These are phyloP conservation scores for Lolium rigidum DNA, from an alignment of 176 grass and related monocot species.

Conservation along the genomic window DNA sequence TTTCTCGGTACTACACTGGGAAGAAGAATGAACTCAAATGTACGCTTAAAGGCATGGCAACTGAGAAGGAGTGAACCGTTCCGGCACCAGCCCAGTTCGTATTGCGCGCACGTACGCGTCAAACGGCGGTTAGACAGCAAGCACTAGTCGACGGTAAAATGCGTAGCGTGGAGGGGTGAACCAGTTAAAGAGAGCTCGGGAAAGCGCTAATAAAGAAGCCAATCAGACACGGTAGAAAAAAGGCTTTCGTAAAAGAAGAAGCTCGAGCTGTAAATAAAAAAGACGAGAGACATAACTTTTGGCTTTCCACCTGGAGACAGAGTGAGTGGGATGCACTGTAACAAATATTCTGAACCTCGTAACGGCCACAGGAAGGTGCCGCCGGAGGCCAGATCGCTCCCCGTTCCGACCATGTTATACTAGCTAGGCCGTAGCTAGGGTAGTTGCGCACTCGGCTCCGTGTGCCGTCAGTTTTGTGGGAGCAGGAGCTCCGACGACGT, in stretches of 20 bases:
- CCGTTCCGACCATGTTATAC: background rate
- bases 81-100: too few species aligned
- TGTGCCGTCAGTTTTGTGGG: slow-evolving; percentile 30
- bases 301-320: slow-evolving; percentile 27
- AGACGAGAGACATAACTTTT: background rate
- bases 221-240: background rate
- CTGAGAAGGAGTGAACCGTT: too few species aligned
- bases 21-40: too few species aligned
- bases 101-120: too few species aligned
- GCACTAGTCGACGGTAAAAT: background rate
- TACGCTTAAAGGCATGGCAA: too few species aligned
- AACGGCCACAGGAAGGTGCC: background rate
- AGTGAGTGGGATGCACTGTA: background rate
- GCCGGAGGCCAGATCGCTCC: background rate
- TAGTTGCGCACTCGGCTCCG: background rate
- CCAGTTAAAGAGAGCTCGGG: too few species aligned
- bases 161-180: background rate
- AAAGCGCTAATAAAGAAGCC: slow-evolving; percentile 4
- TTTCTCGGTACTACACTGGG: too few species aligned
- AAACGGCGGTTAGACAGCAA: too few species aligned
- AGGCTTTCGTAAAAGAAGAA: background rate
- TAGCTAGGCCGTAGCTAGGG: background rate
- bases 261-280: background rate
- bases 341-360: slow-evolving; percentile 13
- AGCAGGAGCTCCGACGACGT: slow-evolving; percentile 35